Evolutionary conservation across 441 rosid species (phyloP), one percentile per base, ranked within the genome.

Genomic region (Corymbia citriodora): DNA sequence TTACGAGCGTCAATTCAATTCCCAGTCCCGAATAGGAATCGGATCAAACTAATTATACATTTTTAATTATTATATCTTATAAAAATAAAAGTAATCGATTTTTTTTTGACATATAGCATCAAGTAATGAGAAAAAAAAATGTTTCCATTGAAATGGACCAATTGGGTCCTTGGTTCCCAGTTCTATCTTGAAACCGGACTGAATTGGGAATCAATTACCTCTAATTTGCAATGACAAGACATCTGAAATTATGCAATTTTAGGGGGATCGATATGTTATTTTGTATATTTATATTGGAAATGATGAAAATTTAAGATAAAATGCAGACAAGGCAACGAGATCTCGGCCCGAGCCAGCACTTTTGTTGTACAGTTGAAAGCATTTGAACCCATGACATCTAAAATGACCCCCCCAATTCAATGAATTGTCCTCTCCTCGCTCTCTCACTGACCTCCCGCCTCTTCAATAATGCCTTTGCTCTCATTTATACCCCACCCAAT

Each of bases 291-390:
- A 23, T 48, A 3, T 40, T 79, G n/a, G 85, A 10, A 89, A 87
- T 48, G 27, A 25, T 18, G 55, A 48, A 49, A 52, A 33, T 9
- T 50, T 29, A 13, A 13, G 31, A 90, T 48, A 72, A 87, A 23
- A 45, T 23, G 85, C 90, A 21, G 91, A 91, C 91, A 72, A 36
- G 88, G 89, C 90, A 89, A 87, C 91, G 65, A 89, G 91, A 91
- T 88, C 93, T 88, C 52, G 92, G 61, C 52, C 81, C 13, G 18
- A 57, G 15, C 81, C 91, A 87, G 90, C 86, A 40, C 52, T 23
- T 45, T 45, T 1, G 85, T 45, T 45, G 85, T 79, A 45, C n/a
- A 13, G 52, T 79, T 17, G 52, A 40, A 79, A 9, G 82, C 82
- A 19, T 72, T 72, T 14, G 4, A 72, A 21, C 49, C 82, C 82